These are phyloP conservation scores for Cryptococcus deneoformans DNA, from an alignment of 1,284 basidiomycete species.

Conservation along the genomic window DNA sequence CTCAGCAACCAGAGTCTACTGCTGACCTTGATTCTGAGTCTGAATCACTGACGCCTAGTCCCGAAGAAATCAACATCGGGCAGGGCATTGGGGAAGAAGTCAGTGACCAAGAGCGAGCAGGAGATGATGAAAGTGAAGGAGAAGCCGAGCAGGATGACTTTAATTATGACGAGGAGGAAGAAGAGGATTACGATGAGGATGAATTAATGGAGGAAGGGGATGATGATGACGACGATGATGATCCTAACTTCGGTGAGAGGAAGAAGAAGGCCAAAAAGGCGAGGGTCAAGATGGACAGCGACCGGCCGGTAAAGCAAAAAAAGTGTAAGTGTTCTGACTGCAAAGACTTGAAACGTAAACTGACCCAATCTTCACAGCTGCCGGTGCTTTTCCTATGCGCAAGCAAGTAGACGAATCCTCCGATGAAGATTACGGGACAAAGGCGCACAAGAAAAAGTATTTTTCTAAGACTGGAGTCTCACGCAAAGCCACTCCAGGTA, in stretches of 20 bases:
- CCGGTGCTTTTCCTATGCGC: slow-evolving; percentile 29
- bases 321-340: slow-evolving; percentile 14
- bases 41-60: slow-evolving; percentile 23
- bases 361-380: slow-evolving; percentile 8
- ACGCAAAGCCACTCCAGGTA: slow-evolving; percentile 11
- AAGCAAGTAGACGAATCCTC: slow-evolving; percentile 51
- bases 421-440: slow-evolving; percentile 82
- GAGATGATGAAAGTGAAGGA: slow-evolving; percentile 7
- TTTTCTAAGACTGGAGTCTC: slow-evolving; percentile 53
- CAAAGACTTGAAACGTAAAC: background rate
- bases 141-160: slow-evolving; percentile 13
- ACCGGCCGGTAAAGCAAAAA: slow-evolving; percentile 19
- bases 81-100: slow-evolving; percentile 12
- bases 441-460: slow-evolving; percentile 82
- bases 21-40: slow-evolving; percentile 9
- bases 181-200: slow-evolving; percentile 26
- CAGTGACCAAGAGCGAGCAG: slow-evolving; percentile 4
- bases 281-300: slow-evolving; percentile 18
- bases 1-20: slow-evolving; percentile 2
- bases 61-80: slow-evolving; percentile 17
- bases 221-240: slow-evolving; percentile 20
- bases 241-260: slow-evolving; percentile 35
- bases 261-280: slow-evolving; percentile 24
- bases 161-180: slow-evolving; percentile 21
- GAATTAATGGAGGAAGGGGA: slow-evolving; percentile 29